Base-by-base conservation (phyloP, 2,329 filamentous ascomycete species). In the Paraphoma chrysanthemicola region DNA sequence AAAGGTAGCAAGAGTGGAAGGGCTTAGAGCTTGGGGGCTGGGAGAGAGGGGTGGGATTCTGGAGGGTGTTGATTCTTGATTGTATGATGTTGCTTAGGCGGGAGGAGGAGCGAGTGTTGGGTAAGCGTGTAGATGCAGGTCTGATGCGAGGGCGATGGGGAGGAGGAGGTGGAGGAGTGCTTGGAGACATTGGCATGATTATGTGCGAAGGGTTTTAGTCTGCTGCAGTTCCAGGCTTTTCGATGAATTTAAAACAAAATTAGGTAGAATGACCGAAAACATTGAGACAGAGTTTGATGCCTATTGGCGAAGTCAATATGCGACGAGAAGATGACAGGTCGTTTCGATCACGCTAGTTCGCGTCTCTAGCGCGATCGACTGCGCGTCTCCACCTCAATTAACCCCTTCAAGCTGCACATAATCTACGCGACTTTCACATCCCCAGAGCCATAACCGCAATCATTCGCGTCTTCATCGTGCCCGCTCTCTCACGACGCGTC, bases 1-100 rank as follows among this genome's bases (percentile, higher is more conserved):
- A 74, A 59, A 74, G 62, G 49, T 69, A 45, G 38, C 59, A 70
- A 28, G 60, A 66, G 44, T 60, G 53, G 47, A 71, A 73, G 33
- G 33, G 33, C 14, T 36, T 36, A 3, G 33, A 7, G 33, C 2
- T 36, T 36, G 33, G 33, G 7, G 33, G 33, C 9, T 36, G 33
- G 9, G 33, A 14, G 33, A 14, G 33, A 3, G 33, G 10, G 3
- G 33, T 36, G 33, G 10, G 33, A 7, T 36, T 36, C 7, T 10
- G 33, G 33, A 10, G 33, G 33, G 14, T 36, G 14, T 36, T 10
- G 33, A 36, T 36, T 36, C 7, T 23, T 5, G 23, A 23, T 2
- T 10, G 33, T 10, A 10, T 10, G 33, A 7, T 36, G 2, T 36
- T 10, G 33, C 9, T 36, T 7, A 10, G 33, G 33, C 10, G 33